Evolutionary conservation across 257 asterid genomes (phyloP), one percentile per base, ranked within the genome.

Genomic region (Solanum pennellii): DNA sequence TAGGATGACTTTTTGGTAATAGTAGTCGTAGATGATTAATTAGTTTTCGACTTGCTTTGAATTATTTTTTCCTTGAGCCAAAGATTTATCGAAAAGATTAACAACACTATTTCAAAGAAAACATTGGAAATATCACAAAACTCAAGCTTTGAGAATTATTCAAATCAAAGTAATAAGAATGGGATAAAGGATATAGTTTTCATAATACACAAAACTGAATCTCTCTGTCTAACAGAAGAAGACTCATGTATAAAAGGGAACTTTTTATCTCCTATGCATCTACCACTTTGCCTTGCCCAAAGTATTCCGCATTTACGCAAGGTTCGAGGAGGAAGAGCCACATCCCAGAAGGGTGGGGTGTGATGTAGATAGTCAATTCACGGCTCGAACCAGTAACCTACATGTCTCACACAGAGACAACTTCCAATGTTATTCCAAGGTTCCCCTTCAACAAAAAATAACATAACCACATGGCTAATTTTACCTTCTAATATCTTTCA

Each of bases 401-500:
- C 12, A 33, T 14, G 44, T 72, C 65, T 56, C 52, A 37, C 12
- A 39, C 3, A 12, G 20, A 37, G 52, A 74, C 31, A 73, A 73
- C 16, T 73, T 73, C 13, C 13, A 37, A 20, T 74, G 1, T 21
- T 39, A 41, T 23, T 37, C 52, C 52, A 12, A 74, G 20, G 52
- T 20, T 44, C 31, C 52, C 82, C 88, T 77, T 71, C 73, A 87
- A 87, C 75, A 90, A 90, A 92, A 89, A 92, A 88, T 87, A 90
- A 89, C 90, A 86, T 66, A 92, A 90, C 92, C 92, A 90, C 87
- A 87, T 87, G 88, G 65, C 86, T 14, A 41, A 86, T 60, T 72
- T 66, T 86, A 86, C 86, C 86, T 29, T 49, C 33, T 33, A 86
- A 47, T 12, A 31, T 66, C 42, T 10, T 23, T 35, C 16, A 49